Evolutionary conservation across 805 yeast species (phyloP), one percentile per base, ranked within the genome.

Genomic region (Komagataella mondaviorum): DNA sequence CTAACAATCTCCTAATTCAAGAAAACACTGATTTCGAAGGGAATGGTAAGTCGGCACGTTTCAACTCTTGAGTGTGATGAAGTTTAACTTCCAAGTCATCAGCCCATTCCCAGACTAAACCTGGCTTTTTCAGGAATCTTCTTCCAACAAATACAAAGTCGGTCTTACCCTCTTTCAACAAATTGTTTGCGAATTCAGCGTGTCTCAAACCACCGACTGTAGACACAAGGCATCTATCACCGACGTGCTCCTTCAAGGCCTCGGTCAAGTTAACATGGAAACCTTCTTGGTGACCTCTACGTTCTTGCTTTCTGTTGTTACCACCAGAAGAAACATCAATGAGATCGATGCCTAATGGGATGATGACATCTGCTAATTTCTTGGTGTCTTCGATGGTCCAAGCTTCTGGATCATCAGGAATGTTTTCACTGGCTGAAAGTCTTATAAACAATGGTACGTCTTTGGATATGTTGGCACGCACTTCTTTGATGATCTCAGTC

Each of bases 241-340:
- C 78, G 50, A 73, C 67, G 4, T 68, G 69, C 36, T 68, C 57
- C 58, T 77, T 77, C 49, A 78, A 54, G 4, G 65, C 65, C 51
- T 58, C 60, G 6, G 83, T 73, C 49, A 62, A 60, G 17, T 65
- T 69, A 3, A 64, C 65, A 54, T 74, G 76, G 53, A 63, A 55
- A 2, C 72, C 74, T 22, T 61, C 58, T 22, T 54, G 54, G 10
- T 12, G 22, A 2, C 57, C 50, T 59, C 67, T 58, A 57, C 69
- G 57, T 20, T 53, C 58, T 52, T 63, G 67, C 46, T 62, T 56
- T 46, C 61, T 53, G 55, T 63, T 64, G 58, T 69, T 71, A 48
- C 81, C 81, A 53, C 83, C 83, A 6, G 79, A 66, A 1, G 83
- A 77, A 47, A 75, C 69, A 58, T 81, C 85, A 43, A 80, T 55